Evolutionary conservation across 1,284 basidiomycete species (phyloP).

Genomic region (Puccinia coronata): DNA sequence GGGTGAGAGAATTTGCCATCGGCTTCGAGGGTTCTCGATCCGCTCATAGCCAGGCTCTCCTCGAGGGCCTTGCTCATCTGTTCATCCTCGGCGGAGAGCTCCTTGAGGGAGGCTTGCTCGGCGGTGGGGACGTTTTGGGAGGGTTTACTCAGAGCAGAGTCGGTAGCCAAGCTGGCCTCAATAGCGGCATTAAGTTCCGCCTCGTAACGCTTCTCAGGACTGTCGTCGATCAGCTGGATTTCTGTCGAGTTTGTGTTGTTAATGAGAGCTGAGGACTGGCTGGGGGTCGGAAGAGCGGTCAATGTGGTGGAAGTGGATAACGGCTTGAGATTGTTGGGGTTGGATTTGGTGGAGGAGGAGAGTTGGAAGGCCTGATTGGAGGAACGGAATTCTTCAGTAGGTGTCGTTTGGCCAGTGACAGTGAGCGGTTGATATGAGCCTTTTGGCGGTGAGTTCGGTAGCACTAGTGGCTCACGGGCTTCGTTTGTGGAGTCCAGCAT

Average conservation of each 20-base stretch:
- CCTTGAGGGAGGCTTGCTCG: slow-evolving; percentile 24
- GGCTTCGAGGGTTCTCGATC: slow-evolving; percentile 32
- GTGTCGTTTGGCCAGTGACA: slow-evolving; percentile 44
- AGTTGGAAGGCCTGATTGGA: slow-evolving; percentile 21
- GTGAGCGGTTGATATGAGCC: slow-evolving; percentile 46
- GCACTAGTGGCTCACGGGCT: slow-evolving; percentile 46
- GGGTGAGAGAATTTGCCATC: slow-evolving; percentile 33
- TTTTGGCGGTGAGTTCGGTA: slow-evolving; percentile 49
- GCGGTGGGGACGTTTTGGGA: background rate
- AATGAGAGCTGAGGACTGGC: background rate
- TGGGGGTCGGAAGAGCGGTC: background rate
- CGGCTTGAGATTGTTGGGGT: slow-evolving; percentile 5
- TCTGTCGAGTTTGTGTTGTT: background rate
- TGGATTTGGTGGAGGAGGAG: background rate
- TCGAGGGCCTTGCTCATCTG: slow-evolving; percentile 50
- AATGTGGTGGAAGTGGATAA: background rate
- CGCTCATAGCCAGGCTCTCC: slow-evolving; percentile 49
- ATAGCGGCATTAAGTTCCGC: slow-evolving; percentile 48
- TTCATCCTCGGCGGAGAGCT: slow-evolving; percentile 43
- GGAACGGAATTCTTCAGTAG: slow-evolving; percentile 33
- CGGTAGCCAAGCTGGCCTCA: slow-evolving; percentile 38
- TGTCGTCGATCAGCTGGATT: slow-evolving; percentile 16
- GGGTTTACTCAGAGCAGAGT: slow-evolving; percentile 9
- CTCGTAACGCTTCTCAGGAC: slow-evolving; percentile 32
- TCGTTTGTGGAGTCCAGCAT: slow-evolving; percentile 22